Evolutionary conservation across 768 basidiomycete genomes (phyloP).

Genomic region (Lactifluus piperatus): DNA sequence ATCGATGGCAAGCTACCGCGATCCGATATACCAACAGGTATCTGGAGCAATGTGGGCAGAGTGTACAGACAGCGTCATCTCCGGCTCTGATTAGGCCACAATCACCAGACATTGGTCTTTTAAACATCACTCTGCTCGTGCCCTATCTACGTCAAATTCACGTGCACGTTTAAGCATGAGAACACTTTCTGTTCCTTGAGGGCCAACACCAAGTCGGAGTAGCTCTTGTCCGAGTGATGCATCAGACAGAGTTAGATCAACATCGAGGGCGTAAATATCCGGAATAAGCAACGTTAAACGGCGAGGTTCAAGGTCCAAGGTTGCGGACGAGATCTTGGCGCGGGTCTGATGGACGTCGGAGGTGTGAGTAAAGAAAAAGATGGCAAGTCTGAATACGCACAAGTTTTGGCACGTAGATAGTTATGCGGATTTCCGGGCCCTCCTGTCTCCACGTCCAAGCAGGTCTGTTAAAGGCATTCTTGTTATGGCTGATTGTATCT

Average conservation of each 20-base stretch:
- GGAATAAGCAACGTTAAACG: constrained; percentile 48
- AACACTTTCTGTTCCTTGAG: constrained; percentile 25
- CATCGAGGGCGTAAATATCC: constrained; percentile 40
- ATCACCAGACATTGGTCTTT: constrained; percentile 43
- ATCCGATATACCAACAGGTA: not conserved
- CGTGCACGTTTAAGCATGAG: constrained; percentile 49
- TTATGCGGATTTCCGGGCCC: too few relatives aligned
- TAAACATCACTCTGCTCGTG: constrained; percentile 61
- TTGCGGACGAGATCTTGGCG: constrained; percentile 35
- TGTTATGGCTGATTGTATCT: too few relatives aligned
- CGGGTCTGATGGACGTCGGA: constrained; percentile 34
- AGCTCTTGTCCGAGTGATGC: constrained; percentile 37
- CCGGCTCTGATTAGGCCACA: constrained; percentile 25
- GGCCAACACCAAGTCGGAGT: constrained; percentile 10
- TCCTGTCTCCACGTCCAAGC: too few relatives aligned
- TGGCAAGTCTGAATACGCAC: not conserved
- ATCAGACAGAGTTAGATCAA: constrained; percentile 50
- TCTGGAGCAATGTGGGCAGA: not conserved
- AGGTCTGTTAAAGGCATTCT: too few relatives aligned
- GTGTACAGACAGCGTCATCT: not conserved
- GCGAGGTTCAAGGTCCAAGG: constrained; percentile 58
- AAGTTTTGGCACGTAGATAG: too few relatives aligned
- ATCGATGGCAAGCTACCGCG: not conserved
- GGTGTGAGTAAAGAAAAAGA: not conserved
- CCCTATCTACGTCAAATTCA: constrained; percentile 51